Evolutionary conservation across 805 yeast genomes (phyloP).

Genomic region (Yarrowia hollandica): DNA sequence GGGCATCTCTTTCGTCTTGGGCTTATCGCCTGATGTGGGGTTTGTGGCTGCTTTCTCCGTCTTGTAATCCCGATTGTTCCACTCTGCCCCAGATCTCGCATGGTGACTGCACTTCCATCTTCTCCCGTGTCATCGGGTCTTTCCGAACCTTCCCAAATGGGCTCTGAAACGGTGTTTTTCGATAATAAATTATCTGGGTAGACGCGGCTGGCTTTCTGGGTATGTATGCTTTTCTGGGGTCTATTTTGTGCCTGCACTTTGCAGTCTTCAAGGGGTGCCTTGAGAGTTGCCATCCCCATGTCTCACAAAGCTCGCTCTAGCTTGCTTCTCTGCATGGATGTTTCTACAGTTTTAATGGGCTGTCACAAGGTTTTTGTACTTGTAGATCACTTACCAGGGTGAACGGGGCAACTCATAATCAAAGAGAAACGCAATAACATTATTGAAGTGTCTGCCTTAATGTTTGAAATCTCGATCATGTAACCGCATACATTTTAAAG

Average conservation of each 20-base stretch:
- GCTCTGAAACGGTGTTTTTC: too few relatives aligned
- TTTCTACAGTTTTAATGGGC: neutral
- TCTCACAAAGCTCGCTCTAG: conserved; percentile 8
- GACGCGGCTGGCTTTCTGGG: neutral
- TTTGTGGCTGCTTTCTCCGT: neutral
- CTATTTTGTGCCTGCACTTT: neutral
- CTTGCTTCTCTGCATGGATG: conserved; percentile 27
- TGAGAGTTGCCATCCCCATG: neutral
- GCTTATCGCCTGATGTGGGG: too few relatives aligned
- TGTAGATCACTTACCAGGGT: neutral
- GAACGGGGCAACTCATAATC: neutral
- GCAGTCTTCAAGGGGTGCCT: too few relatives aligned
- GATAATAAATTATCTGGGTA: too few relatives aligned
- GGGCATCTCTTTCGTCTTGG: too few relatives aligned
- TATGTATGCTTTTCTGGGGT: neutral
- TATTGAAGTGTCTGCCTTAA: too few relatives aligned
- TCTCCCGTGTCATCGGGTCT: conserved; percentile 8
- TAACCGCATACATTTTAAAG: too few relatives aligned
- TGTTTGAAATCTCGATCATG: too few relatives aligned
- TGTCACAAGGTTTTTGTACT: neutral
- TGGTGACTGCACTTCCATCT: neutral
- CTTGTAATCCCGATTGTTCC: neutral
- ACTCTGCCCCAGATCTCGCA: conserved; percentile 15
- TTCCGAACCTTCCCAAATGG: neutral
- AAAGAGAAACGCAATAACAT: too few relatives aligned